Percentiles rank a stretch among this genome's conserved stretches.
Evolutionary conservation across 495 filamentous ascomycete genomes (phyloP).

Genomic region (Friedmanniomyces simplex): DNA sequence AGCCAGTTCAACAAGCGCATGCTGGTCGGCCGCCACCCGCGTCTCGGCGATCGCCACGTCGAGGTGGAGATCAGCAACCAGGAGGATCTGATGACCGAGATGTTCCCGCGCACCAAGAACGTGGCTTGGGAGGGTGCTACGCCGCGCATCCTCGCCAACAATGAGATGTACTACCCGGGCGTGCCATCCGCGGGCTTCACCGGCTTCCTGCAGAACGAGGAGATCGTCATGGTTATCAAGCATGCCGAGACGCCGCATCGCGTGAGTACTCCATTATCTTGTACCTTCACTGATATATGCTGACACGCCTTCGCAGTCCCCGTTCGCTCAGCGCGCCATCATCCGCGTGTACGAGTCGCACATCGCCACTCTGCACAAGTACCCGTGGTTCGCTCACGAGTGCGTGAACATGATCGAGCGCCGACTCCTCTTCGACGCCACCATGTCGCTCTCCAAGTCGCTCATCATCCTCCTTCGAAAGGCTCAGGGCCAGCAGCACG

Average conservation of each 20-base stretch:
- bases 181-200: slow-evolving; percentile 44
- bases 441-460: slow-evolving; percentile 39
- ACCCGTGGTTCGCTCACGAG: slow-evolving; percentile 56
- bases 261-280: slow-evolving; percentile 38
- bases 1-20: slow-evolving; percentile 35
- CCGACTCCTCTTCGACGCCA: slow-evolving; percentile 44
- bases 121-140: slow-evolving; percentile 51
- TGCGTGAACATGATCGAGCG: slow-evolving; percentile 57
- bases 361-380: slow-evolving; percentile 67
- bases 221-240: slow-evolving; percentile 55
- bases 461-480: slow-evolving; percentile 34
- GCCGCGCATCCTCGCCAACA: slow-evolving; percentile 30
- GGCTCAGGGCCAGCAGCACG: background rate
- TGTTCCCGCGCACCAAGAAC: slow-evolving; percentile 55
- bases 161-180: slow-evolving; percentile 42
- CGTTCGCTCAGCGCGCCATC: slow-evolving; percentile 52
- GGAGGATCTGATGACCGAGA: slow-evolving; percentile 48
- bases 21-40: slow-evolving; percentile 36
- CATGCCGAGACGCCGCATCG: slow-evolving; percentile 58
- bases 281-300: background rate
- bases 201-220: slow-evolving; percentile 59
- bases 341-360: slow-evolving; percentile 67
- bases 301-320: slow-evolving; percentile 39
- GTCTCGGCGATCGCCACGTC: slow-evolving; percentile 55
- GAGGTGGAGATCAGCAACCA: slow-evolving; percentile 53